Evolutionary conservation across 1,139 yeast genomes (phyloP), one percentile per base, ranked within the genome.

Genomic region (Protomyces arabidopsidicola): DNA sequence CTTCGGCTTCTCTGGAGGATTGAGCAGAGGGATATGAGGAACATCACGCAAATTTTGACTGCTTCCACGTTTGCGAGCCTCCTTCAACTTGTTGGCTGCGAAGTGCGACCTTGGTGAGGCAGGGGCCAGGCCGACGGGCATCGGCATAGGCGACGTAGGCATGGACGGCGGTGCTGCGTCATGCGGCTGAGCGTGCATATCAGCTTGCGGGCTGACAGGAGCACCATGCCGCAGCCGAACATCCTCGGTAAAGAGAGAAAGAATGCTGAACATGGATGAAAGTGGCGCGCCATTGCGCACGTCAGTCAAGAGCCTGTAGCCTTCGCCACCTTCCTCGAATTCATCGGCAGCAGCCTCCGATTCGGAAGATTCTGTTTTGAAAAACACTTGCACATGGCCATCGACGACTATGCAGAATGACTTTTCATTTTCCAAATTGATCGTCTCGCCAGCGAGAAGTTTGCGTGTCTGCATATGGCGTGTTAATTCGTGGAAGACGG

Each of bases 331-430:
- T 45, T 72, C 73, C 65, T 79, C 73, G 0, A 76, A 70, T 56
- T 83, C 85, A 56, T 79, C 84, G 4, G 72, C 72, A 12, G 73
- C 66, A 10, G 48, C 24, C 20, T 42, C 48, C 48, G 3, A 2
- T 3, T 72, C 64, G 16, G 59, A 54, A 2, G 53, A 22, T 16
- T 69, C 79, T 12, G 85, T 76, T 67, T 82, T 83, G 60, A 88
- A 85, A 72, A 84, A 90, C 0, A 93, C 89, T 70, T 89, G 91
- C 54, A 91, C 83, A 10, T 85, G 81, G 0, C 98, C 98, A 70
- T 91, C 98, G 0, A 91, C 96, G n/a, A 93, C 96, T 57, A 93
- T 87, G 52, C 93, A 85, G 71, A 93, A 90, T 0, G 98, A 98
- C 27, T 87, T 77, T 20, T 84, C 81, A 65, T 88, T 93, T 68